These are phyloP conservation scores for Suillus spraguei DNA, from an alignment of 768 basidiomycete genomes.

Conservation along the genomic window DNA sequence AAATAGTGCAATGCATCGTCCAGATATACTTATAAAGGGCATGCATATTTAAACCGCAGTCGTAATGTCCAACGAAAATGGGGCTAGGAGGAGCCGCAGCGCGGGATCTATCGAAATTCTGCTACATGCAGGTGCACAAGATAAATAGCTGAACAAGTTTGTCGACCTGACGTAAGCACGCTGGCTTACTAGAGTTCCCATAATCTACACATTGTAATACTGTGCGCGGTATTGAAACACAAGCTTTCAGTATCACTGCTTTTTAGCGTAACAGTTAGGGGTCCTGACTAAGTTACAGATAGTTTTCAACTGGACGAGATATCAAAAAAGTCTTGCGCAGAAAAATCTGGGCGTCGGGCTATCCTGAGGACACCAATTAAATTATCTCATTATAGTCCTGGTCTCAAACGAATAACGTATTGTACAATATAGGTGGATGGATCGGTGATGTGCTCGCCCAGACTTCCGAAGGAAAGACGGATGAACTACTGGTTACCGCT, in stretches of 20 bases:
- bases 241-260: too few relatives aligned
- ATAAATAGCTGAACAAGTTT: background rate
- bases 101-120: background rate
- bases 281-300: too few relatives aligned
- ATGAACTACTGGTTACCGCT: conserved; percentile 15
- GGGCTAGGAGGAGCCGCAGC: background rate
- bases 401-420: background rate
- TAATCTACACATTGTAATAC: too few relatives aligned
- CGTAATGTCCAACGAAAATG: background rate
- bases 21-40: background rate
- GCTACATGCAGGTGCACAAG: too few relatives aligned
- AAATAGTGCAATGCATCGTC: background rate
- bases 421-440: conserved; percentile 10
- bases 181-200: too few relatives aligned
- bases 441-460: background rate
- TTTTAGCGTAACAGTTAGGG: too few relatives aligned
- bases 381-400: background rate
- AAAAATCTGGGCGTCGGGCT: background rate
- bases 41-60: background rate
- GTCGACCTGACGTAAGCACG: too few relatives aligned
- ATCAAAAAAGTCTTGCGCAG: background rate
- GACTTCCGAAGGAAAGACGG: background rate
- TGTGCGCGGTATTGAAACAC: too few relatives aligned
- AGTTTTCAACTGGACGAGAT: background rate
- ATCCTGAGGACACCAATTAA: conserved; percentile 2